Base-by-base conservation (phyloP, 1,284 basidiomycete species). In the Apiotrichum domesticum region DNA sequence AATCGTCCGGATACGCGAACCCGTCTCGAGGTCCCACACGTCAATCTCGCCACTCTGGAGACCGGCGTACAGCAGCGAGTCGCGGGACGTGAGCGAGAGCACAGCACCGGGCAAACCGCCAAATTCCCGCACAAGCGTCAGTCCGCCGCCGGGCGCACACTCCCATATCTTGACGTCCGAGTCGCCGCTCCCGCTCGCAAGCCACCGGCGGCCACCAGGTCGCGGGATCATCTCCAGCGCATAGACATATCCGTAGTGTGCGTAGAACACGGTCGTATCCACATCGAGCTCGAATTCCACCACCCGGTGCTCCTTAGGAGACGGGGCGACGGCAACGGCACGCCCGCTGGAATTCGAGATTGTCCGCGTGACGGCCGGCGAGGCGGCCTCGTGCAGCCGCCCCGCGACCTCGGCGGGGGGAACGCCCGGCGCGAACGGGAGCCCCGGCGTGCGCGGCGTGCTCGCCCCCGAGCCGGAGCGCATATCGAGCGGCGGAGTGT, bases 181-280 rank as follows among this genome's bases (percentile, higher is more conserved):
- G 67, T 95, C 92, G 1, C 93, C 93, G 59, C 88, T 87, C 11
- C 91, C 91, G 4, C 89, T 90, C 8, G 87, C 82, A 11, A 94
- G 81, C 63, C 85, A 83, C 9, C 81, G 76, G 21, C 68, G 73
- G 6, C 77, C 78, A 29, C 79, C 78, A 1, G 59, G 62, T 51
- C 66, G 64, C n/a, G 57, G 46, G 35, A 77, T 70, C 39, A 87
- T 77, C 1, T 83, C 78, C 80, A 97, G 85, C 63, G 88, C 90
- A 71, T 97, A 97, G 13, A 97, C 83, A 71, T 98, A 98, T 9
- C 94, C 94, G 73, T 85, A 92, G 73, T 98, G 94, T 1, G 93
- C 94, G 2, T 88, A 88, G 63, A 88, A 85, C 37, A 91, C 79
- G 15, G 90, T 85, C 63, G 88, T 87, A 52, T 79, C 79, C 10